phyloP scores from a whole-genome alignment of 805 yeast genomes.

The Wickerhamomyces strasburgensis region DNA sequence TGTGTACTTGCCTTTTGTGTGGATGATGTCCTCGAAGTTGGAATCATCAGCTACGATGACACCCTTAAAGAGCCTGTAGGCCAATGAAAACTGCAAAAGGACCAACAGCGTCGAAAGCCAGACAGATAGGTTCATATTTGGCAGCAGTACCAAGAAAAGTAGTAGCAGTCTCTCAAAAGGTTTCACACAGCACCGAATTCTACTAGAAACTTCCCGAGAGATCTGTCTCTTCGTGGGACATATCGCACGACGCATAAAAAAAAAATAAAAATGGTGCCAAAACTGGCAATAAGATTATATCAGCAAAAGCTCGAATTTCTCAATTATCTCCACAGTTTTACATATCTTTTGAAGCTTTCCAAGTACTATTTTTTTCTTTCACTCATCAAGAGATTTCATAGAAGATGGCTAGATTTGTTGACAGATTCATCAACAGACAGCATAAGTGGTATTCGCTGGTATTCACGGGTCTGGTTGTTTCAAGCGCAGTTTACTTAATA shows the following conservation, averaged over 20 bases:
- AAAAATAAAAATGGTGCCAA: too few relatives aligned
- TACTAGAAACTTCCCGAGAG: too few relatives aligned
- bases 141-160: neutral
- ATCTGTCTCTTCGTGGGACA: too few relatives aligned
- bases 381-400: neutral
- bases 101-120: neutral
- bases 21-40: conserved; percentile 17
- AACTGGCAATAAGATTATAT: too few relatives aligned
- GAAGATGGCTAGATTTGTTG: conserved; percentile 1
- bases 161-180: too few relatives aligned
- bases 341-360: neutral
- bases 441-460: conserved; percentile 9
- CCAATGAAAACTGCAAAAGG: conserved; percentile 2
- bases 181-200: too few relatives aligned
- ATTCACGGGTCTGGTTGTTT: conserved; percentile 15
- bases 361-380: neutral
- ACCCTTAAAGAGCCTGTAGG: conserved; percentile 14
- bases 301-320: too few relatives aligned
- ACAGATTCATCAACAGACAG: conserved; percentile 5
- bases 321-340: too few relatives aligned
- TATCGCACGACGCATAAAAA: too few relatives aligned
- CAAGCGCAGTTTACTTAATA: conserved; percentile 12
- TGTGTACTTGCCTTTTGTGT: conserved; percentile 19
- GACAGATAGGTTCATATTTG: neutral
- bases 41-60: conserved; percentile 22